phyloP scores from a whole-genome alignment of 148 eudicot genomes.

The Diospyros kaki region DNA sequence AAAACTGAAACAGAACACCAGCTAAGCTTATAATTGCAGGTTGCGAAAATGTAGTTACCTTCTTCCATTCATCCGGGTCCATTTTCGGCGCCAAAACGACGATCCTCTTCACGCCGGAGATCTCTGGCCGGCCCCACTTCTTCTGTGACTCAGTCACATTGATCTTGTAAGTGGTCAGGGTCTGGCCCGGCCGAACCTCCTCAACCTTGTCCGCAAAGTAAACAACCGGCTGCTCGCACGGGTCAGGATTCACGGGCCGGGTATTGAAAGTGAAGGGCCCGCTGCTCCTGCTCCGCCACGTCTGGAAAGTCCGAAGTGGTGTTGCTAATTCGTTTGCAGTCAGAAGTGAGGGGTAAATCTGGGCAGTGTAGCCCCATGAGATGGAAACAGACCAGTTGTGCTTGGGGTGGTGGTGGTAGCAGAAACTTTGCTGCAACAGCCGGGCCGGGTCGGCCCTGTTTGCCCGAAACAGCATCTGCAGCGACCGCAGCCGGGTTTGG shows the following conservation, averaged over 20 bases:
- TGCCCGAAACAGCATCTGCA: conserved; percentile 45
- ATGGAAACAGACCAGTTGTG: conserved; percentile 79
- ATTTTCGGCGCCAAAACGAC: conserved; percentile 53
- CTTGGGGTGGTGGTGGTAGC: conserved; percentile 51
- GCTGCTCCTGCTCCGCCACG: conserved; percentile 64
- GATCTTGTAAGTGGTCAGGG: conserved; percentile 47
- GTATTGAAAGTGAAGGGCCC: conserved; percentile 92
- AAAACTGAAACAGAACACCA: no score
- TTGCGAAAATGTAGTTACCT: conserved; percentile 33
- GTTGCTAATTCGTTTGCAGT: conserved; percentile 42
- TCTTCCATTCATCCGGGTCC: conserved; percentile 38
- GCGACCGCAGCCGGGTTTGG: conserved; percentile 44
- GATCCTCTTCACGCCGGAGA: conserved; percentile 36
- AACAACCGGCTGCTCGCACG: conserved; percentile 50
- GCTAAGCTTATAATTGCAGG: no score
- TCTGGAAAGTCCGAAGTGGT: conserved; percentile 70
- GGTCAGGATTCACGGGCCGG: conserved; percentile 43
- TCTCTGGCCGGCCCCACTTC: conserved; percentile 39
- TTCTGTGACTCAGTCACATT: conserved; percentile 20
- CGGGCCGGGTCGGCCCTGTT: conserved; percentile 54
- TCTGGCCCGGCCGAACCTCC: conserved; percentile 32
- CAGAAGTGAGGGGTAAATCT: conserved; percentile 58
- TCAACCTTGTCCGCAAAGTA: conserved; percentile 51
- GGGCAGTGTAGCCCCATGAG: conserved; percentile 91
- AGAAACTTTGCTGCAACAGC: conserved; percentile 65